Base-by-base conservation (phyloP, 805 yeast genomes). In the Nakazawaea wickerhamii region DNA sequence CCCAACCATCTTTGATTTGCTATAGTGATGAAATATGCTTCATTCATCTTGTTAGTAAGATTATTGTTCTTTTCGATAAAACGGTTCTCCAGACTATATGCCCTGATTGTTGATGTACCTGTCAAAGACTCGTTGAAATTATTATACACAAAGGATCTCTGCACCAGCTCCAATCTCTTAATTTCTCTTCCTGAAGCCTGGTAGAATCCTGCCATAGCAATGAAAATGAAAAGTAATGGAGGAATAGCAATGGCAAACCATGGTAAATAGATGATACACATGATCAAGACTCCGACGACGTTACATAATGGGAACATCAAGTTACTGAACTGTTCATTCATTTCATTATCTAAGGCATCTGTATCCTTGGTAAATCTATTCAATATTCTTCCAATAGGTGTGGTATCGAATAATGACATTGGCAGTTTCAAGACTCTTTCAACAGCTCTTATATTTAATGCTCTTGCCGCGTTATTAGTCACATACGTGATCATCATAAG, bases 311-410 rank as follows among this genome's bases (percentile, higher is more conserved):
- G 76, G 50, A 69, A 76, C 36, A 79, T 49, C 40, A 84, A 68
- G 60, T 79, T 60, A 50, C 91, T 71, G 33, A 83, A 50, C 53
- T 81, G 84, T 55, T 84, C 89, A 43, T 77, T 73, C 44, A 87
- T 63, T 60, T 84, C 91, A 57, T 84, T 86, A 55, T 88, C 95
- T 58, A 86, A 64, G 4, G 79, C 79, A 58, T 88, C 95, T 0
- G 93, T 83, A 59, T 88, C 96, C 51, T 86, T 86, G 3, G 95
- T 86, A 59, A 87, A 88, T 51, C 95, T 68, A 61, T 86, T 88
- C 57, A 89, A 65, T 45, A 88, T 80, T 50, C 96, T 71, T 2
- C 96, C 96, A 68, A 85, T 72, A 14, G 96, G 96, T 0, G 95
- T 84, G 9, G 87, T 78, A 55, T 89, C 96, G 61, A 87, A 71